These are phyloP conservation scores for Zancudomyces culisetae DNA, from an alignment of 371 early-diverging fungal species.

Conservation along the genomic window DNA sequence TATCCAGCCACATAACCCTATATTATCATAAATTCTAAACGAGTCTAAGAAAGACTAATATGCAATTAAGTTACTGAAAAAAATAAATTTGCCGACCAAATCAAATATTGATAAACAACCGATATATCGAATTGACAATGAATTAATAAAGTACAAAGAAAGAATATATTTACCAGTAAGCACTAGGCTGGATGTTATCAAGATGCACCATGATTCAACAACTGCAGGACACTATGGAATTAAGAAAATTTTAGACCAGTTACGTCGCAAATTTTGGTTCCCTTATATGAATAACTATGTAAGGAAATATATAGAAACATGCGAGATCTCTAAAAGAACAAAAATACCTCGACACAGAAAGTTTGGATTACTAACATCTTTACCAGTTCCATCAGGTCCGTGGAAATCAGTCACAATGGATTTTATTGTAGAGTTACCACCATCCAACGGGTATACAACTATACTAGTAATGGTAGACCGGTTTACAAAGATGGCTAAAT, in stretches of 20 bases:
- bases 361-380: slow-evolving; percentile 17
- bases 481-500: slow-evolving; percentile 24
- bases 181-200: background rate
- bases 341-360: background rate
- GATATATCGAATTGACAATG: background rate
- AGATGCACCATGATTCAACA: background rate
- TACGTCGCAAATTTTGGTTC: background rate
- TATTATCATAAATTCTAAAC: background rate
- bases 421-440: slow-evolving; percentile 26
- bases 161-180: background rate
- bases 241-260: background rate
- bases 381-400: slow-evolving; percentile 14
- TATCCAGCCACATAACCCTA: background rate
- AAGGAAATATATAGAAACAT: background rate
- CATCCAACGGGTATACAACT: slow-evolving; percentile 11
- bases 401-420: slow-evolving; percentile 28
- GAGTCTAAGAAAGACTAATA: background rate
- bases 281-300: background rate
- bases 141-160: slow-evolving; percentile 1
- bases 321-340: background rate
- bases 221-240: background rate
- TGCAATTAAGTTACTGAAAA: background rate
- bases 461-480: slow-evolving; percentile 28
- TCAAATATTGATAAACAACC: background rate
- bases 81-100: background rate